These are phyloP conservation scores for Moesziomyces aphidis DNA, from an alignment of 1,284 basidiomycete species.

Conservation along the genomic window DNA sequence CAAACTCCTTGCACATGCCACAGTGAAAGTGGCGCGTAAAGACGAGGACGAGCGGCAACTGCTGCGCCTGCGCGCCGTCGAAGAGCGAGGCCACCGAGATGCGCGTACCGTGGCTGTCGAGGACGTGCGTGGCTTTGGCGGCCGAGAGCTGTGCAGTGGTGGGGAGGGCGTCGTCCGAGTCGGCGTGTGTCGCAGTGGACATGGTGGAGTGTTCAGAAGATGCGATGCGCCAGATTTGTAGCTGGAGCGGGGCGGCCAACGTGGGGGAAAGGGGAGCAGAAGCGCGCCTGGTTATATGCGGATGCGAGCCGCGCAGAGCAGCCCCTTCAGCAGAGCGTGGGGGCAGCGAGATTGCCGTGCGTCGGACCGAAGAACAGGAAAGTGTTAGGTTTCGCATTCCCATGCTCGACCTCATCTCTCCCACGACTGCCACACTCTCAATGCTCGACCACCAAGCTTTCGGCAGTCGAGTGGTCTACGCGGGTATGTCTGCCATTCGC, in stretches of 20 bases:
- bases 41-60: slow-evolving; percentile 24
- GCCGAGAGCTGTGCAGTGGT: slow-evolving; percentile 19
- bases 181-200: slow-evolving; percentile 8
- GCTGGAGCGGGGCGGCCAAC: neutral
- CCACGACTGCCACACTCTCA: too few relatives aligned
- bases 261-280: too few relatives aligned
- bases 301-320: slow-evolving; percentile 12
- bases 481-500: slow-evolving; percentile 7
- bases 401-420: too few relatives aligned
- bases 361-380: too few relatives aligned
- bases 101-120: slow-evolving; percentile 11
- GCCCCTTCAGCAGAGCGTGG: too few relatives aligned
- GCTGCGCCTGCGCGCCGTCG: slow-evolving; percentile 5
- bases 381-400: too few relatives aligned
- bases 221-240: too few relatives aligned
- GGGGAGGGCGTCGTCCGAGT: slow-evolving; percentile 27
- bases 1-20: slow-evolving; percentile 49
- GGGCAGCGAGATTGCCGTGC: too few relatives aligned
- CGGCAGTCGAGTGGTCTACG: too few relatives aligned
- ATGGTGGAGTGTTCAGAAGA: slow-evolving; percentile 7
- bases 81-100: slow-evolving; percentile 22
- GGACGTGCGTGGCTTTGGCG: slow-evolving; percentile 22
- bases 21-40: slow-evolving; percentile 53
- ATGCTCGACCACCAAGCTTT: too few relatives aligned
- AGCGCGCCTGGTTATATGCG: slow-evolving; percentile 3